Conservation (phyloP, 768 basidiomycete genomes). For the Pleurotus tuber-regium region DNA sequence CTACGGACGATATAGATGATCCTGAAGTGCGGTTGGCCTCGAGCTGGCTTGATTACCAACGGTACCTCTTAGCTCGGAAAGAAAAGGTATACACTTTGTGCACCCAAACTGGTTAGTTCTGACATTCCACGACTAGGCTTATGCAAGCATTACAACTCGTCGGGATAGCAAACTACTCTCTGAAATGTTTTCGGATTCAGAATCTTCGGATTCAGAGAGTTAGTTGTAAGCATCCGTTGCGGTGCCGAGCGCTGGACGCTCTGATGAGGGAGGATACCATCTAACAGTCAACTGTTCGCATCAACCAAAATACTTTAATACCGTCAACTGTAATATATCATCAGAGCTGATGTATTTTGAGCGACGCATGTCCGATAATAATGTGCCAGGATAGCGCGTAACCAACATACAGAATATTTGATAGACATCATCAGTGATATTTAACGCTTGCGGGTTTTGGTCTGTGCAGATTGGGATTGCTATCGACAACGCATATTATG, state of each 20-base stretch:
- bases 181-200: not conserved
- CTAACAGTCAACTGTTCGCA: not conserved
- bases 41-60: not conserved
- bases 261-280: not conserved
- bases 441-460: too few relatives aligned
- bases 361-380: too few relatives aligned
- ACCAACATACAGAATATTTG: too few relatives aligned
- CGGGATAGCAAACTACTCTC: too few relatives aligned
- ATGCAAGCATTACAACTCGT: not conserved
- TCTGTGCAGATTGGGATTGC: not conserved
- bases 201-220: not conserved
- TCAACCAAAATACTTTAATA: too few relatives aligned
- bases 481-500: not conserved
- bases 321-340: too few relatives aligned
- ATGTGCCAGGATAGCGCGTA: too few relatives aligned
- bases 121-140: not conserved
- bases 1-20: not conserved
- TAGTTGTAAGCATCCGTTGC: not conserved
- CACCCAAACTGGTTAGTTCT: not conserved
- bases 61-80: not conserved
- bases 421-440: too few relatives aligned
- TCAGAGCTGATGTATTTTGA: too few relatives aligned
- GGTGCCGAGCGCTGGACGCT: not conserved
- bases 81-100: not conserved
- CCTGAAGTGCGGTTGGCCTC: not conserved